Conservation (phyloP, 2,329 filamentous ascomycete genomes). For the Venturia pyrina region DNA sequence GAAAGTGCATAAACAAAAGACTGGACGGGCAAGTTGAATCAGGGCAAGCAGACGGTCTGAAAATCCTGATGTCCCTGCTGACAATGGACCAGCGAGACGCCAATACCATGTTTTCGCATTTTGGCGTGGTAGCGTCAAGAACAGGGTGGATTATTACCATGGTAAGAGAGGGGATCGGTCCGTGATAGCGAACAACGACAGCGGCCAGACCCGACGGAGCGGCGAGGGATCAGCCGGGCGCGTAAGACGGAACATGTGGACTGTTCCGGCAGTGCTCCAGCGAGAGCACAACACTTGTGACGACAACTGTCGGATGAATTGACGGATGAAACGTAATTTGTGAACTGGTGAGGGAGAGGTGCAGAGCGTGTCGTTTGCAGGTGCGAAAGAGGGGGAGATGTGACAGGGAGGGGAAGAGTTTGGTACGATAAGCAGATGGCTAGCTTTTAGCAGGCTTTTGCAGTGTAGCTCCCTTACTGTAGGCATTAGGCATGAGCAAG, state of each 20-base stretch:
- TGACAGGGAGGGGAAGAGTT: not conserved
- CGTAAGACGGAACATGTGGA: slow-evolving; percentile 17
- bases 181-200: slow-evolving; percentile 18
- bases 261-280: slow-evolving; percentile 1
- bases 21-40: not conserved
- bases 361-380: not conserved
- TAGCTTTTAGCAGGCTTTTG: not conserved
- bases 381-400: not conserved
- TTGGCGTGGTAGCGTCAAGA: not conserved
- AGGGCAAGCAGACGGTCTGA: not conserved
- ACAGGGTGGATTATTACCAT: not conserved
- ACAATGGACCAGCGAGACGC: not conserved
- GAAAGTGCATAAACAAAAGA: not conserved
- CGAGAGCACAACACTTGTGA: not conserved
- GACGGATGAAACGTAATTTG: slow-evolving; percentile 1
- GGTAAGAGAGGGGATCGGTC: not conserved
- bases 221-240: slow-evolving; percentile 26
- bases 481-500: not conserved
- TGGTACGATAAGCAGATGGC: slow-evolving; percentile 4
- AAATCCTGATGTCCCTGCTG: not conserved
- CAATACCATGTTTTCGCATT: slow-evolving; percentile 1
- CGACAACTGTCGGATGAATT: not conserved
- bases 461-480: not conserved
- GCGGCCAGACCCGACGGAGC: slow-evolving; percentile 27
- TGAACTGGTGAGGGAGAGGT: not conserved